A percentile compares a stretch with the other conserved stretches of the same genome.
Conservation (phyloP, 257 asterid species). For the Nemophila menziesii region DNA sequence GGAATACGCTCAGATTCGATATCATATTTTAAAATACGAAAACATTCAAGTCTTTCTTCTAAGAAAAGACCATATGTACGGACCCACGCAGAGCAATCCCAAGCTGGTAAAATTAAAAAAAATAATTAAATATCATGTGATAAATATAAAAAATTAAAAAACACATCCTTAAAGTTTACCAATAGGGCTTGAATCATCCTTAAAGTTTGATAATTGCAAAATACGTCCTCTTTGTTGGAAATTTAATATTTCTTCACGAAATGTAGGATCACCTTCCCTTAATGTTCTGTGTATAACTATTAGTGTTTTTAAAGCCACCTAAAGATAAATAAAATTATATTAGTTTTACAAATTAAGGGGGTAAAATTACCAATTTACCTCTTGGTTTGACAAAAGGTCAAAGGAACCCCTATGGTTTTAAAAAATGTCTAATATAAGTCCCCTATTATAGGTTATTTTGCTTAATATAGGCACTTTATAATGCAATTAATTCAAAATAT, state of each 20-base stretch:
- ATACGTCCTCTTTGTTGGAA: slow-evolving; percentile 71
- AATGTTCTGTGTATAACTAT: slow-evolving; percentile 72
- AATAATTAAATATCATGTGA: not conserved
- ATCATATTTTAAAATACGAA: slow-evolving; percentile 66
- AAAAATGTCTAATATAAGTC: too few relatives aligned
- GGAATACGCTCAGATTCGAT: slow-evolving; percentile 96
- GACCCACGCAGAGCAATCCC: slow-evolving; percentile 98
- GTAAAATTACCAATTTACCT: too few relatives aligned
- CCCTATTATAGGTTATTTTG: too few relatives aligned
- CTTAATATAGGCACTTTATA: too few relatives aligned
- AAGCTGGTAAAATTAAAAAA: slow-evolving; percentile 41
- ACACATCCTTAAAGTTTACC: slow-evolving; percentile 25
- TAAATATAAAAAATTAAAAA: not conserved
- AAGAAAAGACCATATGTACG: slow-evolving; percentile 74
- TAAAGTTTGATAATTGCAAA: slow-evolving; percentile 82
- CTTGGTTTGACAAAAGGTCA: too few relatives aligned
- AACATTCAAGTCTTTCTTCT: slow-evolving; percentile 94
- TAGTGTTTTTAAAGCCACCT: slow-evolving; percentile 88
- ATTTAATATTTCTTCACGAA: slow-evolving; percentile 71
- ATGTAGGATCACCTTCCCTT: slow-evolving; percentile 91
- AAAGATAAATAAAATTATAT: not conserved
- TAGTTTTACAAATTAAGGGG: too few relatives aligned
- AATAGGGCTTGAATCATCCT: slow-evolving; percentile 87
- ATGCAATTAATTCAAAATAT: too few relatives aligned
- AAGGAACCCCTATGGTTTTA: too few relatives aligned